These are phyloP conservation scores for Microstegium vimineum DNA, from an alignment of 176 grass and related monocot species.

Conservation along the genomic window DNA sequence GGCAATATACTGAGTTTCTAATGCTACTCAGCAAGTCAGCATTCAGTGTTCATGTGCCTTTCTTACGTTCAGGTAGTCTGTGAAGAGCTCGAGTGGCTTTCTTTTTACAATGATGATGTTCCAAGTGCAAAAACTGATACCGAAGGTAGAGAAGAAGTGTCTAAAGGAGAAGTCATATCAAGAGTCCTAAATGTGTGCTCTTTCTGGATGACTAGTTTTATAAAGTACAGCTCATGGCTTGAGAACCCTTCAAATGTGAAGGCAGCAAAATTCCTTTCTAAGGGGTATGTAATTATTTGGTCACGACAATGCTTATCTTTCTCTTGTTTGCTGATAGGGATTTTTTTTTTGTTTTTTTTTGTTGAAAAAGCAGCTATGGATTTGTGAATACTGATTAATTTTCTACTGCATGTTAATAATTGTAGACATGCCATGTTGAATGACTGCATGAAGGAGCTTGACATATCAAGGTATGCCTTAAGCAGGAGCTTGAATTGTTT, in stretches of 20 bases:
- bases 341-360: not conserved
- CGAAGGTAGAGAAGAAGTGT: constrained; percentile 51
- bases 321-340: constrained; percentile 23
- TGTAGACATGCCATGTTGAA: constrained; percentile 79
- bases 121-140: constrained; percentile 40
- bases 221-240: constrained; percentile 90
- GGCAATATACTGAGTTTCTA: constrained; percentile 21
- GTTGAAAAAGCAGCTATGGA: not conserved
- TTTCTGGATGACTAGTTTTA: constrained; percentile 94
- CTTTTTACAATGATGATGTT: constrained; percentile 69
- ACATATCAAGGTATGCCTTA: constrained; percentile 68
- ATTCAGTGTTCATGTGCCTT: constrained; percentile 25
- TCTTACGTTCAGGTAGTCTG: constrained; percentile 73
- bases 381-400: constrained; percentile 1
- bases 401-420: constrained; percentile 34
- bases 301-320: constrained; percentile 20
- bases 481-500: constrained; percentile 23
- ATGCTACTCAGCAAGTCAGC: constrained; percentile 6
- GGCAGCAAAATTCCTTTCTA: constrained; percentile 76
- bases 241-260: constrained; percentile 95
- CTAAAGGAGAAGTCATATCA: constrained; percentile 62
- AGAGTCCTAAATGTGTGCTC: constrained; percentile 71
- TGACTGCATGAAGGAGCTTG: constrained; percentile 78
- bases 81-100: constrained; percentile 97
- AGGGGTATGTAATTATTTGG: constrained; percentile 58